Evolutionary conservation across 352 stramenopile species (phyloP), one percentile per base, ranked within the genome.

Genomic region (Phytophthora hybrid): DNA sequence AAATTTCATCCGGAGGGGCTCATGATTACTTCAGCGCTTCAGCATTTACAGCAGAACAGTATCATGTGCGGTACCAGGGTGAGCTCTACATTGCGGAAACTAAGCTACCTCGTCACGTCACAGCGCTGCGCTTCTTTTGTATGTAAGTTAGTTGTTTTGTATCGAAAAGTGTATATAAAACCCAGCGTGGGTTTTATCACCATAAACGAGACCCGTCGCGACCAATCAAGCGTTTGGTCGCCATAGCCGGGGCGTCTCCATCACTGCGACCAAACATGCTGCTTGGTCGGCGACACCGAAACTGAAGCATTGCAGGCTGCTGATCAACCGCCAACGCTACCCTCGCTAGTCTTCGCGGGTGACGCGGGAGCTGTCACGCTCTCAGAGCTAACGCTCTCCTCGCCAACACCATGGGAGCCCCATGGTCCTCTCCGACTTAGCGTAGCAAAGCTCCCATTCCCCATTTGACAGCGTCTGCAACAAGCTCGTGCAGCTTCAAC

Each of bases 171-270:
- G 23, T 26, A 3, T 3, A 13, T 11, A 41, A 41, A 41, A 41
- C 34, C 34, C 34, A 41, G 14, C 14, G 11, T 41, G 34, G 34
- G 34, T 16, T 41, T 41, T 41, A 4, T 14, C 11, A 47, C 37
- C 51, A 68, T 60, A 69, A 13, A 69, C 55, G 32, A 51, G 52
- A 5, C 32, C 6, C 11, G 23, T 11, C 47, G 51, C 67, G 68
- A 75, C 68, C 68, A 75, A 75, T 65, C 68, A 39, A 52, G n/a
- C 52, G 64, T 44, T 72, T 66, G 65, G 65, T 72, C 65, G 65
- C 56, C 55, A 51, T 62, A 66, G 37, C 32, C 31, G 47, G 56
- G 39, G 39, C 52, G 26, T 8, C 11, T 16, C 26, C 52, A 59
- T 66, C 47, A 63, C 18, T 52, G 58, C 66, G 68, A 75, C 62